phyloP scores from a whole-genome alignment of 805 yeast genomes.

The Ogataea ganodermae region DNA sequence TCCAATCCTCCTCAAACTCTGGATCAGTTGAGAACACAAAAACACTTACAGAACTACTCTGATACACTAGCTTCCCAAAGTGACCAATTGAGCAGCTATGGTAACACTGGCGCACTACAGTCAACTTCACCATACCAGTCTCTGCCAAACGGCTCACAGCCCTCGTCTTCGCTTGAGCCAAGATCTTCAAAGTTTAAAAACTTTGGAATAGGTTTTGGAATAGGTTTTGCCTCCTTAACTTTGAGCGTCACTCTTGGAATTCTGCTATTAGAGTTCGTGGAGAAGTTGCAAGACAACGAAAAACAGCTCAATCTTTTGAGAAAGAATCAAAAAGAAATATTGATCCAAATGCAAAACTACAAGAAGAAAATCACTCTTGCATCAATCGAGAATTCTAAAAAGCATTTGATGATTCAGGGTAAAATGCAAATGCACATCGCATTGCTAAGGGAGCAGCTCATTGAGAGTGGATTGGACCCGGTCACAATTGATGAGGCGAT shows the following conservation, averaged over 20 bases:
- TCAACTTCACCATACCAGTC: neutral
- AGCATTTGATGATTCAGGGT: conserved; percentile 48
- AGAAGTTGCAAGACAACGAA: conserved; percentile 28
- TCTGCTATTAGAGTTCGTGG: conserved; percentile 17
- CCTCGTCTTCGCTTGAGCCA: neutral
- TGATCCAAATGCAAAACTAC: conserved; percentile 51
- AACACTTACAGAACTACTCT: conserved; percentile 8
- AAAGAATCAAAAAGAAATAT: conserved; percentile 38
- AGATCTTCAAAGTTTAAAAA: conserved; percentile 12
- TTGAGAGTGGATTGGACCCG: conserved; percentile 60
- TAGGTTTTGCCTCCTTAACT: conserved; percentile 18
- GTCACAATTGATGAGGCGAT: conserved; percentile 53
- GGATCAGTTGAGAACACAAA: conserved; percentile 20
- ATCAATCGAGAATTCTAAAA: conserved; percentile 52
- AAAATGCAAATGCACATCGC: conserved; percentile 71
- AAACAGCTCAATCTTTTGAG: conserved; percentile 26
- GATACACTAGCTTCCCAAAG: neutral
- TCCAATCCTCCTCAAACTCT: conserved; percentile 35
- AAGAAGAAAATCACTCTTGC: conserved; percentile 54
- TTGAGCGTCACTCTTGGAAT: conserved; percentile 18
- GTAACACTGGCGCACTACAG: neutral
- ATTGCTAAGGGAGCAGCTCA: conserved; percentile 59
- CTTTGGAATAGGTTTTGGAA: conserved; percentile 20
- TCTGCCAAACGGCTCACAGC: neutral
- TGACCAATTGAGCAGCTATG: neutral